Conservation (phyloP, 2,329 filamentous ascomycete genomes). For the Epichloe uncinata region DNA sequence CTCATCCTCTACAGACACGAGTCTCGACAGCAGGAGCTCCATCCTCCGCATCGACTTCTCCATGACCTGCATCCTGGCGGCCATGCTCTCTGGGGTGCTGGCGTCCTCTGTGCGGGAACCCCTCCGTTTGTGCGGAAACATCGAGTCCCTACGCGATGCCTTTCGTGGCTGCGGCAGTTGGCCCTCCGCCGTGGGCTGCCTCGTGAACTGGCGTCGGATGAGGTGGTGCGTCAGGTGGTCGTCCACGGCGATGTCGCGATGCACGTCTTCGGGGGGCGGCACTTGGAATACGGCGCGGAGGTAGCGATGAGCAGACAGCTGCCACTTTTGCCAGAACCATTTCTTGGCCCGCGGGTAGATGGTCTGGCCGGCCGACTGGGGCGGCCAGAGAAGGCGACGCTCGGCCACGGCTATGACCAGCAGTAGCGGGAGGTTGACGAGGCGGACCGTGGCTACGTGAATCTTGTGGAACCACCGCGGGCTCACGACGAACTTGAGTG, state of each 20-base stretch:
- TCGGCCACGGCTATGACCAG: constrained; percentile 59
- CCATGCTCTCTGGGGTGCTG: constrained; percentile 31
- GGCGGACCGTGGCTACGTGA: constrained; percentile 62
- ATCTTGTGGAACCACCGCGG: constrained; percentile 85
- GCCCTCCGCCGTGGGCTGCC: constrained; percentile 25
- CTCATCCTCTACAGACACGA: constrained; percentile 21
- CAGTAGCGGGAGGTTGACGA: constrained; percentile 63
- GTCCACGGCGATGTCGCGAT: constrained; percentile 43
- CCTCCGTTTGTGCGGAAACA: constrained; percentile 38
- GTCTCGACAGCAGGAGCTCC: constrained; percentile 30
- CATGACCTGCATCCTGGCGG: constrained; percentile 31
- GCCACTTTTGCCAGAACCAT: constrained; percentile 54
- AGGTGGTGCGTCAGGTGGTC: constrained; percentile 45
- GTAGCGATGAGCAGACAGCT: constrained; percentile 58
- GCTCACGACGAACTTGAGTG: constrained; percentile 65
- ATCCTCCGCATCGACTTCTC: constrained; percentile 37
- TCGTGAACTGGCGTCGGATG: constrained; percentile 42
- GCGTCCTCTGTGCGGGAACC: constrained; percentile 31
- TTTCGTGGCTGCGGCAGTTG: constrained; percentile 16
- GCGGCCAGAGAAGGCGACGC: constrained; percentile 51
- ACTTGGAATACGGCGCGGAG: constrained; percentile 61
- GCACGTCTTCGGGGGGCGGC: constrained; percentile 48
- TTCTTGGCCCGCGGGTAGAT: constrained; percentile 16
- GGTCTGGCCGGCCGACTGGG: constrained; percentile 9
- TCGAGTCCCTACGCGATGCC: constrained; percentile 39